Base-by-base conservation (phyloP, 1,284 basidiomycete genomes). In the Tetrapyrgos nigripes region DNA sequence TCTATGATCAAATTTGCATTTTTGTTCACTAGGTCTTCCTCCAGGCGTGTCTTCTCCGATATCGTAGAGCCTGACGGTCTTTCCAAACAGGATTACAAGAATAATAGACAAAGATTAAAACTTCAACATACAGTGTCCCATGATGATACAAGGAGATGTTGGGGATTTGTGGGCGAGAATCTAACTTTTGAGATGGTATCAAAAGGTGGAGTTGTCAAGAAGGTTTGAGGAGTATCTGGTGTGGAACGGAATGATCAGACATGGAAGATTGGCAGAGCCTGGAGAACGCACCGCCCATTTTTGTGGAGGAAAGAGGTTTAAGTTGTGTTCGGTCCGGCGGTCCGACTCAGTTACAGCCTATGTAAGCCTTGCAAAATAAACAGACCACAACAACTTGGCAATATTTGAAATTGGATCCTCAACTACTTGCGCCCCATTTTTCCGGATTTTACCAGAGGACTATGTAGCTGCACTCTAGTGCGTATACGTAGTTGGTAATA, bases 161-260 rank as follows among this genome's bases (percentile, higher is more conserved):
- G 82, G 4, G 92, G 87, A 68, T 91, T 82, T 17, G 81, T 84
- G 0, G 93, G 91, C n/a, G 94, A 93, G 75, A 91, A 97, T 37
- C 83, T 81, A 23, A 97, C 77, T 50, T 87, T 80, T 3, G 93
- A 92, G 58, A 97, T 85, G 65, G 90, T 91, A 76, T 97, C 95
- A 66, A 92, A 87, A 0, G 94, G 94, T 0, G 92, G 87, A 6
- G 88, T 86, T 3, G 83, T 79, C n/a, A 92, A 75, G 57, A 58
- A 56, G 29, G 62, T 56, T 43, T 61, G 59, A 24, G 50, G 29
- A 13, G 47, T 28, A 26, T 61, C 55, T 56, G 26, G n/a, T n/a
- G n/a, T n/a, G n/a, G n/a, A n/a, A n/a, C n/a, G n/a, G n/a, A n/a
- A n/a, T n/a, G n/a, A n/a, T n/a, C 17, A n/a, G 17, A 23, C 4